These are phyloP conservation scores for Ustilago trichophora DNA, from an alignment of 1,284 basidiomycete species.

Conservation along the genomic window DNA sequence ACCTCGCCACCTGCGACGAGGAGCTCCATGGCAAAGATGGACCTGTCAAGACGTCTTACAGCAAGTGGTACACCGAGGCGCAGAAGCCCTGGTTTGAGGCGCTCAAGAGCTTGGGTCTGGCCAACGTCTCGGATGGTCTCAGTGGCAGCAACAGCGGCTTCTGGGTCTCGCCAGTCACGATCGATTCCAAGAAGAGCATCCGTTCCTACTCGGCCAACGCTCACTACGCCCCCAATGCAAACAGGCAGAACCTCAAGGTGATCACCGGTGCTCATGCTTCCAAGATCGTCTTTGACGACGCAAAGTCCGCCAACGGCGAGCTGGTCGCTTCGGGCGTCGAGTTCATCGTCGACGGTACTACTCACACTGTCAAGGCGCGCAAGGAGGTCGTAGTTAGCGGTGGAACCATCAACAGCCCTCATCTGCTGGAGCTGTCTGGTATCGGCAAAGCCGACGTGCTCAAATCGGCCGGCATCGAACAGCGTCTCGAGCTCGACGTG, in stretches of 20 bases:
- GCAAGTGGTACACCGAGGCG: constrained; percentile 52
- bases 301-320: constrained; percentile 13
- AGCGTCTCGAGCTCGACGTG: constrained; percentile 66
- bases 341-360: constrained; percentile 54
- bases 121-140: constrained; percentile 36
- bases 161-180: constrained; percentile 46
- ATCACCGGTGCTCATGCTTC: constrained; percentile 48
- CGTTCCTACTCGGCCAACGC: constrained; percentile 49
- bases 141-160: constrained; percentile 50
- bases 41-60: constrained; percentile 46
- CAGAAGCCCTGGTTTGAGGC: constrained; percentile 51
- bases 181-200: constrained; percentile 34
- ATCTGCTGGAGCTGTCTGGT: constrained; percentile 55
- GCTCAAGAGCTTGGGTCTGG: constrained; percentile 44
- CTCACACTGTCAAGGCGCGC: constrained; percentile 61
- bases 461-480: constrained; percentile 34
- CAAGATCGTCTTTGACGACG: constrained; percentile 33
- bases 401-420: constrained; percentile 68
- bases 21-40: constrained; percentile 43
- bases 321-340: constrained; percentile 57
- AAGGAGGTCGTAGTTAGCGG: constrained; percentile 70
- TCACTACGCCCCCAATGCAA: constrained; percentile 47
- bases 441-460: constrained; percentile 43
- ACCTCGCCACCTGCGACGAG: constrained; percentile 43
- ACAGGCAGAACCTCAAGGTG: constrained; percentile 48